Evolutionary conservation across 1,284 basidiomycete genomes (phyloP).

Genomic region (Veloporphyrellus conicus): DNA sequence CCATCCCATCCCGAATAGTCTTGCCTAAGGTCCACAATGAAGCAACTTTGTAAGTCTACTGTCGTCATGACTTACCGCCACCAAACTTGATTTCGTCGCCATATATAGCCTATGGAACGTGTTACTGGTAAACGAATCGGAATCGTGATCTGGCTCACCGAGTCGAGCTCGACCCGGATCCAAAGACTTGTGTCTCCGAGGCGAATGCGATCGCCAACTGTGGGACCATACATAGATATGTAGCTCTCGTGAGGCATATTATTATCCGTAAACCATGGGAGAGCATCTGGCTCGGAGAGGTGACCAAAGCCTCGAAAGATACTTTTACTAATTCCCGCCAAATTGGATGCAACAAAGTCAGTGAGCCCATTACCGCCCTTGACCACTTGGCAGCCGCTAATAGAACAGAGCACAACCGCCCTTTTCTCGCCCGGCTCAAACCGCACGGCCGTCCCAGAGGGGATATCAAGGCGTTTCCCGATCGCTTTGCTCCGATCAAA

Average conservation of each 20-base stretch:
- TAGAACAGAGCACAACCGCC: slow-evolving; percentile 77
- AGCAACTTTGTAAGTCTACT: slow-evolving; percentile 8
- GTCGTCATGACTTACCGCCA: slow-evolving; percentile 54
- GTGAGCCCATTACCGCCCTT: slow-evolving; percentile 81
- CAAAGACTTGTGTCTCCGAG: slow-evolving; percentile 89
- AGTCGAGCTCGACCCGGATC: slow-evolving; percentile 89
- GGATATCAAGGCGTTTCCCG: slow-evolving; percentile 85
- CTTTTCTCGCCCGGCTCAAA: slow-evolving; percentile 94
- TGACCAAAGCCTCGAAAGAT: slow-evolving; percentile 54
- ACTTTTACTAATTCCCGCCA: slow-evolving; percentile 13
- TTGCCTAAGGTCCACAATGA: slow-evolving; percentile 56
- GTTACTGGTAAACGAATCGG: neutral
- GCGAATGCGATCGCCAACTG: slow-evolving; percentile 83
- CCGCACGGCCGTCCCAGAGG: slow-evolving; percentile 91
- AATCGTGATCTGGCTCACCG: slow-evolving; percentile 43
- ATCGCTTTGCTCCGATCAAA: slow-evolving; percentile 84
- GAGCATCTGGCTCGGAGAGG: slow-evolving; percentile 54
- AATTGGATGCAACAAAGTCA: slow-evolving; percentile 40
- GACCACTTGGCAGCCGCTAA: slow-evolving; percentile 71
- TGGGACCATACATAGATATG: slow-evolving; percentile 93
- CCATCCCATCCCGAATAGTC: slow-evolving; percentile 94
- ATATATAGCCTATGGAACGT: slow-evolving; percentile 57
- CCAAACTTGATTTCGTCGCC: slow-evolving; percentile 99
- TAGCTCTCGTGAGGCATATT: slow-evolving; percentile 66
- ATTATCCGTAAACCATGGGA: slow-evolving; percentile 46